These are phyloP conservation scores for Inga laurina DNA, from an alignment of 306 rosid species.

Conservation along the genomic window DNA sequence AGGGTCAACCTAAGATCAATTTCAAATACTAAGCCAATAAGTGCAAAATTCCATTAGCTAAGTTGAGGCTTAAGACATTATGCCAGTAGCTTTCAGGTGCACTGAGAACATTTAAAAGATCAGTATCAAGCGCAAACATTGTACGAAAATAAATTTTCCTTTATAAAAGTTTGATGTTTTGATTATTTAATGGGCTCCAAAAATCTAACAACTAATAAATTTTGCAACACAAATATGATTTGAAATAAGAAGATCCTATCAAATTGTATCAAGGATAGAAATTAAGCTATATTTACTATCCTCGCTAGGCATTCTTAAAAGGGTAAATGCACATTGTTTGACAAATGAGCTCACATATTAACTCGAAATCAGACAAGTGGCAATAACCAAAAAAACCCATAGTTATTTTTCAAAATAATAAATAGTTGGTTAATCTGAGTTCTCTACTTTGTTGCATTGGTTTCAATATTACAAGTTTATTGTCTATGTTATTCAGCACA, in stretches of 20 bases:
- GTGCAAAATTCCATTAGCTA: not conserved
- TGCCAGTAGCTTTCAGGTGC: constrained; percentile 18
- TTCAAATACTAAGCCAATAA: constrained; percentile 2
- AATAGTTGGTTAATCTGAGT: not conserved
- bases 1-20: not conserved
- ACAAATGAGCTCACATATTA: not conserved
- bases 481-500: constrained; percentile 3
- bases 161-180: not conserved
- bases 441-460: not conserved
- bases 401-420: not conserved
- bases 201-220: constrained; percentile 4
- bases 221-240: not conserved
- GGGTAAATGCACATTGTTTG: constrained; percentile 16
- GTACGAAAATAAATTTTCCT: not conserved
- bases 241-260: not conserved
- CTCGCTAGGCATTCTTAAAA: not conserved
- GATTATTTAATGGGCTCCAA: not conserved
- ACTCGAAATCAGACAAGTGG: not conserved
- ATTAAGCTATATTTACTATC: not conserved
- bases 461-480: constrained; percentile 4
- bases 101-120: constrained; percentile 7
- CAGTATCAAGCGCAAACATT: not conserved
- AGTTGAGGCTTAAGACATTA: not conserved
- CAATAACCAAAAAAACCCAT: not conserved
- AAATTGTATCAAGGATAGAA: not conserved